Evolutionary conservation across 2,329 filamentous ascomycete genomes (phyloP), one percentile per base, ranked within the genome.

Genomic region (Ceratocystis ficicola): DNA sequence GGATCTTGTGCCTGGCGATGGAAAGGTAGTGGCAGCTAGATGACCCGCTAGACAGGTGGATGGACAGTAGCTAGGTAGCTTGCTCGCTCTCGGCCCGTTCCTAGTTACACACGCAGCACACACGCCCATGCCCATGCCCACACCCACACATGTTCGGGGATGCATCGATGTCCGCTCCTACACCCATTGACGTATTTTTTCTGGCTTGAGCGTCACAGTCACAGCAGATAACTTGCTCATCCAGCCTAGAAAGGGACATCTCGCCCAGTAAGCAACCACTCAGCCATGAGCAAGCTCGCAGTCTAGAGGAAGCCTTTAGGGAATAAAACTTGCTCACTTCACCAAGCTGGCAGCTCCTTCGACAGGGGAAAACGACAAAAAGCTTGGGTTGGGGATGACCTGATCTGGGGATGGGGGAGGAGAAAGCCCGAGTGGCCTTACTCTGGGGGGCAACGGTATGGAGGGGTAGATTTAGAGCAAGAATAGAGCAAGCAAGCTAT

Each of bases 171-270:
- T 8, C 10, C 36, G 36, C 36, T n/a, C 46, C 46, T 57, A 57
- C 25, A 28, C 52, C 25, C 52, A 57, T 28, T 30, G 12, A 22
- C 10, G 12, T 12, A 41, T 28, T 28, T 25, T 15, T 15, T 25
- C n/a, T 57, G 52, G 20, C 52, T 32, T 57, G 52, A 69, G 68
- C 69, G 68, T 68, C 64, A 66, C 69, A 71, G 22, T 28, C 22
- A 28, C 52, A 32, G 52, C 5, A 57, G 17, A 61, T 46, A 61
- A 52, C 62, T 36, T 48, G 44, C 59, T 63, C 65, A 32, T 52
- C 65, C 50, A 22, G 22, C 4, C 52, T 10, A 12, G 30, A 30
- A 57, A 20, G 52, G 30, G 52, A 57, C 22, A 32, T 4, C 22
- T 28, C 52, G 52, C 52, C 22, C 52, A 28, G 52, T 28, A 22